Percentiles rank a stretch among this genome's conserved stretches.
These are phyloP conservation scores for Pichia sp. DNA, from an alignment of 1,139 yeast species.

Conservation along the genomic window DNA sequence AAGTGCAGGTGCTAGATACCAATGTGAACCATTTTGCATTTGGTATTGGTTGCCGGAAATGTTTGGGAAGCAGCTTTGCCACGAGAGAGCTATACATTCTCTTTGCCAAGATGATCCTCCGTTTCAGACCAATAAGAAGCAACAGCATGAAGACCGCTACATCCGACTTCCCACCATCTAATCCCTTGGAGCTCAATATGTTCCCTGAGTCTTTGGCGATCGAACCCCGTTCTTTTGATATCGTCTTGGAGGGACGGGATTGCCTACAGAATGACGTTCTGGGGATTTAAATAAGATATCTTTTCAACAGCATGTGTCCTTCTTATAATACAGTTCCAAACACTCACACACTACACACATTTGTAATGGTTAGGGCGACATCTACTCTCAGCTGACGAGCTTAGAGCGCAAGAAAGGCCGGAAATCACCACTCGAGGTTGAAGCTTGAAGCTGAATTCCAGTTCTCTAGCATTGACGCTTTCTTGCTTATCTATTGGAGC, in stretches of 20 bases:
- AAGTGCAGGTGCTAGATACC: constrained; percentile 3
- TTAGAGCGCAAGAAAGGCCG: too few relatives aligned
- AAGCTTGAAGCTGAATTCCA: too few relatives aligned
- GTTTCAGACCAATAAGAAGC: constrained; percentile 22
- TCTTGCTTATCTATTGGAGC: too few relatives aligned
- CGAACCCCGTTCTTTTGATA: constrained; percentile 44
- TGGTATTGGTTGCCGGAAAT: constrained; percentile 66
- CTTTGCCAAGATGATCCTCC: constrained; percentile 33
- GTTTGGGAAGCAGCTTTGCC: constrained; percentile 61
- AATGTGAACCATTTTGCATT: constrained; percentile 47
- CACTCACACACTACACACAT: too few relatives aligned
- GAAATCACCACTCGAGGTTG: too few relatives aligned
- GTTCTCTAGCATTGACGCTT: too few relatives aligned
- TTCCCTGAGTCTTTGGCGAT: constrained; percentile 52
- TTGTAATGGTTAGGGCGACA: too few relatives aligned
- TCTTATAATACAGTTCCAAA: too few relatives aligned
- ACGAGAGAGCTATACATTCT: constrained; percentile 51
- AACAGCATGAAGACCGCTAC: neutral
- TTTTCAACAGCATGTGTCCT: too few relatives aligned
- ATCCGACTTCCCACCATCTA: constrained; percentile 22
- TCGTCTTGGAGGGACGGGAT: constrained; percentile 22
- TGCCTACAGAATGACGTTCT: neutral
- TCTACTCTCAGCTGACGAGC: too few relatives aligned
- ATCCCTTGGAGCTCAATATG: constrained; percentile 43
- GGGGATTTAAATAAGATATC: too few relatives aligned